Base-by-base conservation (phyloP, 805 yeast genomes). In the Debaryomyces prosopidis region DNA sequence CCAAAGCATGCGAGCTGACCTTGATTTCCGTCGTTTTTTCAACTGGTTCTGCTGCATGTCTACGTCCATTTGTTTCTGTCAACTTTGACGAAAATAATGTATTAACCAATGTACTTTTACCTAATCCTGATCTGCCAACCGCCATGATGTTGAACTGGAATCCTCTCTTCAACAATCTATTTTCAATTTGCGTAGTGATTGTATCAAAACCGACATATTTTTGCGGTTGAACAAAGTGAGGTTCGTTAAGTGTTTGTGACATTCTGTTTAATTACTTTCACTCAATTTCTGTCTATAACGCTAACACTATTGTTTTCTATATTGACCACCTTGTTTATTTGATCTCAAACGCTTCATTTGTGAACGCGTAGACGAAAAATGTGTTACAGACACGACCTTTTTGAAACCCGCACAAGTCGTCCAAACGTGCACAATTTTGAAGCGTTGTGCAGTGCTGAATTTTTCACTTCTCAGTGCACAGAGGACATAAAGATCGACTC, bases 151-250 rank as follows among this genome's bases (percentile, higher is more conserved):
- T 94, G 70, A 94, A 87, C 63, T 89, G 92, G 70, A 94, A 94
- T 3, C 99, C 99, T 57, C 91, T 79, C 67, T 89, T 91, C 66
- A 94, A 76, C 57, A 94, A 74, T 55, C 97, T 82, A 66, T 85
- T 89, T 68, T 94, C 97, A 61, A 94, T 94, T 71, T 94, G 99
- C 31, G 86, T 80, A 41, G 98, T 92, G 69, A 94, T 92, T 50
- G 97, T 85, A 69, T 94, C 98, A 65, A 94, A 92, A 38, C 99
- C 99, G 52, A 94, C 98, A 65, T 91, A 91, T 45, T 82, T 79
- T 39, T 75, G 69, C 19, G 97, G 96, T 50, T 80, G 81, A 19
- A 55, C 45, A 23, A 54, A 35, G 41, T 31, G 33, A 9, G 33
- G 33, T 11, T 30, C 33, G 5, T 30, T 30, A 30, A n/a, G 16